These are phyloP conservation scores for Tylopilus vinaceipallidus DNA, from an alignment of 768 basidiomycete genomes.

Conservation along the genomic window DNA sequence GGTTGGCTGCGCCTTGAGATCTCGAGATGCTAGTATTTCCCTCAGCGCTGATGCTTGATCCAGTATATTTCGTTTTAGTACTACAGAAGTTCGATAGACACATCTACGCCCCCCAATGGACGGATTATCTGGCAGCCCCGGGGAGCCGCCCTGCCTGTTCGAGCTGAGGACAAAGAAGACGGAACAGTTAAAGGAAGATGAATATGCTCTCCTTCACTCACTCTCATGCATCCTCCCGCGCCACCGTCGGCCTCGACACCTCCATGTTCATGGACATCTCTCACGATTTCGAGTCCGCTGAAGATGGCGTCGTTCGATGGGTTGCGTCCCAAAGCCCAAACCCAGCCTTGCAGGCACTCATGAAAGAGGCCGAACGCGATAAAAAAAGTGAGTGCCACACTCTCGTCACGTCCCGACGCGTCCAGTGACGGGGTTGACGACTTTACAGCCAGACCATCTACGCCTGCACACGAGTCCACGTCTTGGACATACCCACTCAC, in stretches of 20 bases:
- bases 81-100: too few species aligned
- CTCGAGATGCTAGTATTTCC: too few species aligned
- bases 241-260: not conserved
- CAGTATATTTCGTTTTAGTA: too few species aligned
- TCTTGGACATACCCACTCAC: constrained; percentile 18
- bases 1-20: too few species aligned
- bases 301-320: constrained; percentile 22
- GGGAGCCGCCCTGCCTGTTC: too few species aligned
- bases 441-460: constrained; percentile 16
- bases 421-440: not conserved
- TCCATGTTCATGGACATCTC: constrained; percentile 15
- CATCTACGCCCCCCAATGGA: too few species aligned
- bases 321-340: constrained; percentile 26
- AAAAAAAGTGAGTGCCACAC: constrained; percentile 17
- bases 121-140: too few species aligned
- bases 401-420: not conserved
- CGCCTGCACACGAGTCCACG: constrained; percentile 7
- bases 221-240: too few species aligned
- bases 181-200: too few species aligned
- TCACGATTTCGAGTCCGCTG: constrained; percentile 6
- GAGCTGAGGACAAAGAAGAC: too few species aligned
- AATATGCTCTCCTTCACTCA: too few species aligned
- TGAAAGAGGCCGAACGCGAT: constrained; percentile 28
- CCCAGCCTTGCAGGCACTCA: constrained; percentile 24
- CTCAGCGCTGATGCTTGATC: too few species aligned